Evolutionary conservation across 139 green algal genomes (phyloP).

Genomic region (Micractinium sp.): DNA sequence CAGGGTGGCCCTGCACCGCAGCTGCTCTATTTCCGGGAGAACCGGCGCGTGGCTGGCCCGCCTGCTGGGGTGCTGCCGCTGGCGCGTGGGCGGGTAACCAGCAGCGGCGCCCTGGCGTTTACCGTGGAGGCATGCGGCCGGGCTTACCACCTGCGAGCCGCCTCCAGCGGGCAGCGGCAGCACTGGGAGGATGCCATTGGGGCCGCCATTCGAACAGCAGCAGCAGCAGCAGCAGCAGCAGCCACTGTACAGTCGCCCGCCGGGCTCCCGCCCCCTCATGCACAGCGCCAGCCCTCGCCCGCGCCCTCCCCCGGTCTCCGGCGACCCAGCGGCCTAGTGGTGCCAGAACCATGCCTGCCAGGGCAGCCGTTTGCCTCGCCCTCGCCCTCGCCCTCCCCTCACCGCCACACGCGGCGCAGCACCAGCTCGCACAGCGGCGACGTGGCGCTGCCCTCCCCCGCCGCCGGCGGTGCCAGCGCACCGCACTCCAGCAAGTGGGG

Average conservation of each 20-base stretch:
- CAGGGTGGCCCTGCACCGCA: neutral
- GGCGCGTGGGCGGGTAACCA: neutral
- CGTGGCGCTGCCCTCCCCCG: neutral
- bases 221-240: neutral
- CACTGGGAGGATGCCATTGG: conserved; percentile 7
- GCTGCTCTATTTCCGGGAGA: neutral
- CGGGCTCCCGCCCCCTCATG: neutral
- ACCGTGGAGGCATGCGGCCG: neutral
- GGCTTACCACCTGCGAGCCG: neutral
- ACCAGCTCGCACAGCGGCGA: neutral
- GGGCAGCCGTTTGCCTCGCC: too few relatives aligned
- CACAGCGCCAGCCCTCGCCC: neutral
- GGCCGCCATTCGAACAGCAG: neutral
- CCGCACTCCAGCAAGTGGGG: neutral
- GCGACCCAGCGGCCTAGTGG: neutral
- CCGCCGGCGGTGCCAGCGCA: neutral
- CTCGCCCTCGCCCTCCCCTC: neutral
- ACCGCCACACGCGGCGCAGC: neutral
- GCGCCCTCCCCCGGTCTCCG: neutral
- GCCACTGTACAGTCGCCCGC: neutral
- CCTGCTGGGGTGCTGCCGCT: conserved; percentile 4
- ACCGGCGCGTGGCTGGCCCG: neutral
- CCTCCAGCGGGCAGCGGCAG: conserved; percentile 9
- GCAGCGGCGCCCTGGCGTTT: neutral
- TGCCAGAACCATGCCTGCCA: neutral